phyloP scores from a whole-genome alignment of 352 stramenopile species.

The Phytophthora fragariae region DNA sequence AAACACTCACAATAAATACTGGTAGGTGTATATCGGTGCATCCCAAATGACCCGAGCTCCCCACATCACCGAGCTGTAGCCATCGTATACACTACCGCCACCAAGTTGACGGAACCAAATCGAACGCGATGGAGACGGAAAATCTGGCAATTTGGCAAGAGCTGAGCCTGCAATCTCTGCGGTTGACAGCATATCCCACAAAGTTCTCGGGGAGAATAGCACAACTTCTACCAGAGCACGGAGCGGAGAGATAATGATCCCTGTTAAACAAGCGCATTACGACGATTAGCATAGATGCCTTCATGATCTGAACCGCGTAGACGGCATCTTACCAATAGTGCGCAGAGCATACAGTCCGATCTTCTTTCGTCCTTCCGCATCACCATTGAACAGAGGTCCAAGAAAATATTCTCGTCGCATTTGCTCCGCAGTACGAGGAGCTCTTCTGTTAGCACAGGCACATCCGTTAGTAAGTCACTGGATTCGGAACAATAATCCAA shows the following conservation, averaged over 20 bases:
- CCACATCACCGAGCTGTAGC: conserved; percentile 59
- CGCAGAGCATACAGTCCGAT: conserved; percentile 65
- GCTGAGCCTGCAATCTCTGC: conserved; percentile 37
- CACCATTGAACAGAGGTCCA: conserved; percentile 70
- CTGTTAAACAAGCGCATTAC: conserved; percentile 22
- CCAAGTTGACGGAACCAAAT: conserved; percentile 72
- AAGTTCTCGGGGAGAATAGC: conserved; percentile 52
- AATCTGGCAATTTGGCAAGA: conserved; percentile 47
- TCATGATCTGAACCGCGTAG: background rate
- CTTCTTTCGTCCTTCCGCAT: conserved; percentile 56
- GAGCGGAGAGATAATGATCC: conserved; percentile 63
- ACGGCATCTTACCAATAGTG: conserved; percentile 42
- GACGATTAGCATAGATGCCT: background rate
- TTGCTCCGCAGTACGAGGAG: conserved; percentile 48
- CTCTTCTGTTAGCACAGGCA: conserved; percentile 38
- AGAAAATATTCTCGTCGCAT: conserved; percentile 71
- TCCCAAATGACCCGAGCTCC: conserved; percentile 69
- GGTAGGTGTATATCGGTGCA: conserved; percentile 67
- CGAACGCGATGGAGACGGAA: conserved; percentile 35
- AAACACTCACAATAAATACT: conserved; percentile 79
- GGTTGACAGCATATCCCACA: conserved; percentile 50
- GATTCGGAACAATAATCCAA: background rate
- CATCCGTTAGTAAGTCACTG: conserved; percentile 8
- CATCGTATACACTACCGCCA: conserved; percentile 55
- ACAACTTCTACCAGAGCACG: conserved; percentile 59